A percentile compares a stretch with the other conserved stretches of the same genome.
These are phyloP conservation scores for Alliaria petiolata DNA, from an alignment of 345 rosid genomes.

Conservation along the genomic window DNA sequence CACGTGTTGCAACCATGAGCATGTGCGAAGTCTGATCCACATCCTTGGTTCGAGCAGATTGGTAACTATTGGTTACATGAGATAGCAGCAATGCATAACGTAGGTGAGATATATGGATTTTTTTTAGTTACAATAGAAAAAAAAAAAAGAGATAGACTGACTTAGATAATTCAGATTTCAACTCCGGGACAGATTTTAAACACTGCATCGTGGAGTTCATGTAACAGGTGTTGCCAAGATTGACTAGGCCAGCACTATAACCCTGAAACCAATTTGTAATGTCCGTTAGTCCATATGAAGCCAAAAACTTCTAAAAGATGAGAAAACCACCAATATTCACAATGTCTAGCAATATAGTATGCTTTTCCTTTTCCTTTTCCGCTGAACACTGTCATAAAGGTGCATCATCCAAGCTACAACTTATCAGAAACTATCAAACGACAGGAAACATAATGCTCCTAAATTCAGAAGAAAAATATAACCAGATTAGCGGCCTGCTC, in stretches of 20 bases:
- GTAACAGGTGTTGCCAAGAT: conserved; percentile 97
- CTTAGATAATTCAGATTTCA: conserved; percentile 76
- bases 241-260: conserved; percentile 86
- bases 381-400: background rate
- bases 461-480: background rate
- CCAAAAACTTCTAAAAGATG: background rate
- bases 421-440: background rate
- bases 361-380: background rate
- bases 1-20: conserved; percentile 92
- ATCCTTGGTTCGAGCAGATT: conserved; percentile 63
- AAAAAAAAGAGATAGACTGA: conserved; percentile 29
- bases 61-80: conserved; percentile 50
- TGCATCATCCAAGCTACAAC: background rate
- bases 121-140: background rate
- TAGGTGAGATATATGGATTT: background rate
- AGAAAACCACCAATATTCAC: background rate
- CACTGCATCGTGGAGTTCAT: conserved; percentile 97
- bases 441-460: background rate
- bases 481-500: conserved; percentile 74
- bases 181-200: conserved; percentile 95
- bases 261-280: conserved; percentile 48
- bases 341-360: background rate
- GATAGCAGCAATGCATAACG: background rate
- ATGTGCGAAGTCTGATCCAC: conserved; percentile 90
- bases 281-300: background rate